Percentiles rank a stretch among this genome's conserved stretches.
phyloP scores from a whole-genome alignment of 305 asterid species.

The Coffea humblotiana region DNA sequence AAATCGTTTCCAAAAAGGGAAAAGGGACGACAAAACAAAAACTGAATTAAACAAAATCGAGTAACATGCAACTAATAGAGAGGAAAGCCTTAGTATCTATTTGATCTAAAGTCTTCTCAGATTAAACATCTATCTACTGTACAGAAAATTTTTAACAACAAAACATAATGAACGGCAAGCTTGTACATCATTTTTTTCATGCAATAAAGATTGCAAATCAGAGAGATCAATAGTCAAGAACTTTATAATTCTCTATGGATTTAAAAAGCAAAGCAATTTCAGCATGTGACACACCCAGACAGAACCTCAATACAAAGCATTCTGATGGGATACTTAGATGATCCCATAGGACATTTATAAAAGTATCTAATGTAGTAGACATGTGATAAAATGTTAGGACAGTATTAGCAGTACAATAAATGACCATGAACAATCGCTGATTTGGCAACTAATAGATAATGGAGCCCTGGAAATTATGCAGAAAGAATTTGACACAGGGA shows the following conservation, averaged over 20 bases:
- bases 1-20: neutral
- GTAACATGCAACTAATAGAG: neutral
- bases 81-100: neutral
- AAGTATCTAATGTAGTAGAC: neutral
- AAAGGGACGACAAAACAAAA: no score
- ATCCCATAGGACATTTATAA: neutral
- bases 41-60: neutral
- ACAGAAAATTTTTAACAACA: neutral
- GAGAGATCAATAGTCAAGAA: neutral
- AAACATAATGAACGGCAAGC: neutral
- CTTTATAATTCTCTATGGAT: no score
- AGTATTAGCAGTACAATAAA: neutral
- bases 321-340: neutral
- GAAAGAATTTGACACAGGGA: slow-evolving; percentile 60
- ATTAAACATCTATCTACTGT: neutral
- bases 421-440: slow-evolving; percentile 29
- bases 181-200: neutral
- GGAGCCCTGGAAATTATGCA: slow-evolving; percentile 26
- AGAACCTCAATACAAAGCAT: neutral
- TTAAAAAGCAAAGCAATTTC: neutral
- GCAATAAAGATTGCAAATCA: neutral
- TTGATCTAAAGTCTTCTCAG: neutral
- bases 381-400: neutral
- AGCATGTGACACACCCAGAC: neutral
- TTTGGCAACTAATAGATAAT: no score